Conservation (phyloP, 192 early-diverging fungal genomes). For the Backusella morwellensis region DNA sequence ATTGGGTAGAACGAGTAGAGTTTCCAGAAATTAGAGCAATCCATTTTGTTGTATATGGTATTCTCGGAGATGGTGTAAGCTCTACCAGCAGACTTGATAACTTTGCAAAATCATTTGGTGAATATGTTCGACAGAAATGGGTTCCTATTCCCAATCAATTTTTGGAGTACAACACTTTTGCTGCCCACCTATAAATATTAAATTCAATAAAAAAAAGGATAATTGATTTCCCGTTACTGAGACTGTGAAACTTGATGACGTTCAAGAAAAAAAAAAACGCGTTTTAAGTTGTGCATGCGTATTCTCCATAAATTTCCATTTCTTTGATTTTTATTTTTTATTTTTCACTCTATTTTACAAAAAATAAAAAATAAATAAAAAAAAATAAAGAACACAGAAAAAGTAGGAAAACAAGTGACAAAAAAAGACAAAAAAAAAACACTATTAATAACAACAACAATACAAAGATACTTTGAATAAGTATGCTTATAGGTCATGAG, state of each 20-base stretch:
- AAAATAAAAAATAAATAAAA: neutral
- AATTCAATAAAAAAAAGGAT: neutral
- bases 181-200: neutral
- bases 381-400: neutral
- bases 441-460: neutral
- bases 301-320: neutral
- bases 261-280: constrained; percentile 1
- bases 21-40: neutral
- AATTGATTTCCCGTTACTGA: neutral
- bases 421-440: neutral
- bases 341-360: neutral
- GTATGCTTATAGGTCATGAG: constrained; percentile 41
- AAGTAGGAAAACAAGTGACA: neutral
- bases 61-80: neutral
- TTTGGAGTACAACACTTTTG: neutral
- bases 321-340: neutral
- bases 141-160: neutral
- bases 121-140: constrained; percentile 1
- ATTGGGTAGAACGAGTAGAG: neutral
- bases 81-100: neutral
- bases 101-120: neutral
- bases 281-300: constrained; percentile 3
- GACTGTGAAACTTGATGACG: constrained; percentile 4
- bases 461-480: constrained; percentile 2
- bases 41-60: neutral